These are phyloP conservation scores for Arabidopsis suecica DNA, from an alignment of 345 rosid genomes.

Conservation along the genomic window DNA sequence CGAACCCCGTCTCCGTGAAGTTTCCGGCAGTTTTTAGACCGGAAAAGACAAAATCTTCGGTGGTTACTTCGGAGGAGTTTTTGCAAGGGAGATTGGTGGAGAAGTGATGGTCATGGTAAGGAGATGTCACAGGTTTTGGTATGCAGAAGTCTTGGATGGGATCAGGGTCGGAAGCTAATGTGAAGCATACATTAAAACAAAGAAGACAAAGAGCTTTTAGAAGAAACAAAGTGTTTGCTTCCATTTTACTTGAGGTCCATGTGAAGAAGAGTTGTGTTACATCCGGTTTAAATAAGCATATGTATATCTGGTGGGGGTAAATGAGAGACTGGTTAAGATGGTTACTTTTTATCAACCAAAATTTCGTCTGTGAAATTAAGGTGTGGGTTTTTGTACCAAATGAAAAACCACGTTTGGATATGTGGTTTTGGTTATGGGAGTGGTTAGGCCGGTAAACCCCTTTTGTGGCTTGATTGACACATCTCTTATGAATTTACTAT, in stretches of 20 bases:
- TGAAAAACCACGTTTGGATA: background rate
- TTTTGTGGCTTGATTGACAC: background rate
- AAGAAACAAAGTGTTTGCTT: constrained; percentile 18
- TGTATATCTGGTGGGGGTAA: background rate
- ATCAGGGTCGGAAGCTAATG: constrained; percentile 76
- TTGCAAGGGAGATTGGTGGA: constrained; percentile 55
- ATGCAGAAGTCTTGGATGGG: constrained; percentile 80
- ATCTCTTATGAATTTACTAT: no score
- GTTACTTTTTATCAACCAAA: background rate
- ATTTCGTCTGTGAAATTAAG: no score
- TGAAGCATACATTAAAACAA: constrained; percentile 37
- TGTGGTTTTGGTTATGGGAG: constrained; percentile 12
- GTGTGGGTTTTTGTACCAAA: no score
- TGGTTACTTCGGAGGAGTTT: constrained; percentile 63
- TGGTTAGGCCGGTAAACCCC: background rate
- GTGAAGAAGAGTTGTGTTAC: constrained; percentile 37
- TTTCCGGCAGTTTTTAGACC: constrained; percentile 61
- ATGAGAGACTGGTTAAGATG: constrained; percentile 6
- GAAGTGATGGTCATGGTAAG: constrained; percentile 37
- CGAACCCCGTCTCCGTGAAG: constrained; percentile 60
- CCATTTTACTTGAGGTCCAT: constrained; percentile 28
- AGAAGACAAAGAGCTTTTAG: constrained; percentile 27
- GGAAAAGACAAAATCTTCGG: constrained; percentile 69
- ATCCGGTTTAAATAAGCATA: constrained; percentile 33
- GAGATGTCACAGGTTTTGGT: constrained; percentile 35